phyloP scores from a whole-genome alignment of 768 basidiomycete species.

The Mrakia frigida region DNA sequence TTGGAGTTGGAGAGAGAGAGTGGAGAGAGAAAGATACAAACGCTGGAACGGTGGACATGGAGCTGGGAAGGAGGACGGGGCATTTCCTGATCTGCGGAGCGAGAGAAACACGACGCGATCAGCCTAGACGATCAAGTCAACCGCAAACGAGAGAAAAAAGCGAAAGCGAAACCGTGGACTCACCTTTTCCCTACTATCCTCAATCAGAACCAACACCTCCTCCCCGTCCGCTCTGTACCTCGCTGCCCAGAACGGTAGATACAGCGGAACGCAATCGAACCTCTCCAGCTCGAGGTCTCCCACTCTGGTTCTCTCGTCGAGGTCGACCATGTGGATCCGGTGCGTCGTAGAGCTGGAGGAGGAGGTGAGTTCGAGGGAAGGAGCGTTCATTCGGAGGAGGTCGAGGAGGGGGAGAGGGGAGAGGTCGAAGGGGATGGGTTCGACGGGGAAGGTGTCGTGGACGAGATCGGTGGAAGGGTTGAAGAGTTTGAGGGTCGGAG shows the following conservation, averaged over 20 bases:
- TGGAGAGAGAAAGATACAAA: no score
- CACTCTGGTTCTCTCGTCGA: neutral
- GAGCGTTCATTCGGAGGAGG: neutral
- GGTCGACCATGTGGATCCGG: no score
- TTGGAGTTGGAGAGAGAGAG: no score
- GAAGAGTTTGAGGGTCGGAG: neutral
- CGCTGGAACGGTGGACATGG: no score
- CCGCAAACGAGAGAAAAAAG: no score
- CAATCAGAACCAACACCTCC: neutral
- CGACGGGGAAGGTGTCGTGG: neutral
- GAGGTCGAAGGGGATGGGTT: neutral
- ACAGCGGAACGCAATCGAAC: neutral
- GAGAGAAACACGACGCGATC: no score
- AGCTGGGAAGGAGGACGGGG: neutral
- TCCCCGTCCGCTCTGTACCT: neutral
- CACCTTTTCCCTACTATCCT: neutral
- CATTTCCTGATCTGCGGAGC: neutral
- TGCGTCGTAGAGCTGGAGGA: no score
- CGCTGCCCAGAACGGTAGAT: neutral
- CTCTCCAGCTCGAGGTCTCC: neutral
- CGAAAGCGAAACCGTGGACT: no score
- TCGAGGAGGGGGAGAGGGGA: constrained; percentile 2
- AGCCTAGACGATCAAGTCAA: no score
- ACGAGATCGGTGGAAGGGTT: neutral
- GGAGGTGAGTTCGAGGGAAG: neutral